Percentiles rank a stretch among this genome's conserved stretches.
Conservation (phyloP, 768 basidiomycete species). For the Suillus spraguei region DNA sequence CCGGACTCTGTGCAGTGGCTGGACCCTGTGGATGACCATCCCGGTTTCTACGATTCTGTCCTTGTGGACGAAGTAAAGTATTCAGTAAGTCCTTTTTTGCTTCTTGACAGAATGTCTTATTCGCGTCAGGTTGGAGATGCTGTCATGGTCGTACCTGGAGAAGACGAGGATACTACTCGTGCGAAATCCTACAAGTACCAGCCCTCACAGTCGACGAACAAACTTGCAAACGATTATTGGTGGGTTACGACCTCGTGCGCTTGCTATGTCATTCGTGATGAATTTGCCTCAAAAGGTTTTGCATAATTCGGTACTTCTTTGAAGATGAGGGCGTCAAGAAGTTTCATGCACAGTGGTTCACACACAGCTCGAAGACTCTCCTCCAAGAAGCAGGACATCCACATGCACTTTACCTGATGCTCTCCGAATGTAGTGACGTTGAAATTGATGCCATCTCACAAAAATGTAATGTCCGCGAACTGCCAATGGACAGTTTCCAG, state of each 20-base stretch:
- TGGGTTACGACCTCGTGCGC: conserved; percentile 32
- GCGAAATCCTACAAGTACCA: conserved; percentile 41
- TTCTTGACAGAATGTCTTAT: conserved; percentile 15
- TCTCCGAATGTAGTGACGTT: conserved; percentile 57
- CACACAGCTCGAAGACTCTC: conserved; percentile 63
- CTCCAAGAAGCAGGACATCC: conserved; percentile 70
- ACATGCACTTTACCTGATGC: conserved; percentile 55
- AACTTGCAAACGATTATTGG: conserved; percentile 63
- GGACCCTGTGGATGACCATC: conserved; percentile 21
- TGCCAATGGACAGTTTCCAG: conserved; percentile 47
- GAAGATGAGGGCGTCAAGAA: conserved; percentile 46
- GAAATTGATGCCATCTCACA: conserved; percentile 56
- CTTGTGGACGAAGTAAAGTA: conserved; percentile 61
- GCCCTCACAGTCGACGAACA: conserved; percentile 52
- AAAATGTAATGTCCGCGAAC: conserved; percentile 53
- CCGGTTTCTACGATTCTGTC: conserved; percentile 45
- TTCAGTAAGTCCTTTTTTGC: conserved; percentile 39
- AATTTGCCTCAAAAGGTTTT: conserved; percentile 55
- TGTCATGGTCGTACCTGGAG: conserved; percentile 63
- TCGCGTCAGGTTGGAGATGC: conserved; percentile 57
- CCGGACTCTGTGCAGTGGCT: conserved; percentile 40
- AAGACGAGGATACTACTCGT: conserved; percentile 45
- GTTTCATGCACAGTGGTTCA: conserved; percentile 75
- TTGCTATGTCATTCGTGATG: not conserved
- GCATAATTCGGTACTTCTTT: conserved; percentile 66